A percentile compares a stretch with the other conserved stretches of the same genome.
phyloP scores from a whole-genome alignment of 1,284 basidiomycete genomes.

The Melampsora occidentalis region DNA sequence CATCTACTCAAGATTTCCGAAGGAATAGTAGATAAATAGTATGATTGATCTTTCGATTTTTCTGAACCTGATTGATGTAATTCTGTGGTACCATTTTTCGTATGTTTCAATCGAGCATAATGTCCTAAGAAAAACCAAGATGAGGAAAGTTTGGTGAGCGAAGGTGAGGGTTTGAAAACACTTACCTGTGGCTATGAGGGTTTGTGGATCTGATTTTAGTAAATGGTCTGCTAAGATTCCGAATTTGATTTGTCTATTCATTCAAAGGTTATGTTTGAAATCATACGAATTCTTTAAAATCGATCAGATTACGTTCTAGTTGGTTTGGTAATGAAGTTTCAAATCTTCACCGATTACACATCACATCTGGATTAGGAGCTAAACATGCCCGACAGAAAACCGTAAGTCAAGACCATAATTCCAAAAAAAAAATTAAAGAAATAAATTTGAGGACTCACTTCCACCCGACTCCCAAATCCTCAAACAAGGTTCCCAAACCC shows the following conservation, averaged over 20 bases:
- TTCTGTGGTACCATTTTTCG: slow-evolving; percentile 40
- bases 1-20: slow-evolving; percentile 65
- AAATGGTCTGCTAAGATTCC: slow-evolving; percentile 73
- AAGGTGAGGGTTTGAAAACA: slow-evolving; percentile 35
- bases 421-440: neutral
- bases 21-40: slow-evolving; percentile 78
- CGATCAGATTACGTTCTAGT: too few relatives aligned
- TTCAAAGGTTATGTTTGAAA: neutral
- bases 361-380: slow-evolving; percentile 87
- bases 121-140: slow-evolving; percentile 63
- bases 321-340: neutral
- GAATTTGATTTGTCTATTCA: slow-evolving; percentile 82
- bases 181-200: slow-evolving; percentile 75
- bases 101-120: slow-evolving; percentile 65
- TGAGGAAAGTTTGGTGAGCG: neutral
- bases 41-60: slow-evolving; percentile 81
- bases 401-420: too few relatives aligned
- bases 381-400: slow-evolving; percentile 46
- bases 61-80: slow-evolving; percentile 66
- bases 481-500: slow-evolving; percentile 80
- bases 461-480: slow-evolving; percentile 69
- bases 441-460: slow-evolving; percentile 53
- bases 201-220: slow-evolving; percentile 52
- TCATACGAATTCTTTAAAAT: neutral
- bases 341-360: slow-evolving; percentile 72